A percentile compares a stretch with the other conserved stretches of the same genome.
Conservation (phyloP, 225 moss, liverwort and hornwort species). For the Physcomitrellopsis africana region DNA sequence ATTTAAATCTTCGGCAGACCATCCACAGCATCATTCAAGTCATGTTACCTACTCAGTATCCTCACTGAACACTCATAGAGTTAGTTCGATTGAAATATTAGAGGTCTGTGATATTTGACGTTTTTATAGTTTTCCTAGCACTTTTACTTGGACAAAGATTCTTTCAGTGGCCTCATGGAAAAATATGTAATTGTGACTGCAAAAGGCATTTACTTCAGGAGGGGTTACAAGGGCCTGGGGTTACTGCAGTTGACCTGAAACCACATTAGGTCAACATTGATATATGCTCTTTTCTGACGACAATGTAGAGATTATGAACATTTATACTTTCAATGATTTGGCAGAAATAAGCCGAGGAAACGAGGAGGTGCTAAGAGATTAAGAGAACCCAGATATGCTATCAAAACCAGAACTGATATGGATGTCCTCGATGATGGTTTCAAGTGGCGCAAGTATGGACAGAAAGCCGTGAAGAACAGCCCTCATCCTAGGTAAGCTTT, state of each 20-base stretch:
- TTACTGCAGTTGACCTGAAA: background rate
- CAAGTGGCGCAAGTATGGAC: slow-evolving; percentile 71
- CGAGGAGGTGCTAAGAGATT: slow-evolving; percentile 61
- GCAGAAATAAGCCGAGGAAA: slow-evolving; percentile 60
- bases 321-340: slow-evolving; percentile 17
- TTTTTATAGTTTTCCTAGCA: too few species aligned
- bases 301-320: background rate
- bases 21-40: slow-evolving; percentile 23
- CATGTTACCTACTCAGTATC: slow-evolving; percentile 32
- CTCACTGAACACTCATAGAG: slow-evolving; percentile 33
- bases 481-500: slow-evolving; percentile 57
- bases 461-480: slow-evolving; percentile 68
- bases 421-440: slow-evolving; percentile 68
- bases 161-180: too few species aligned
- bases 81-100: slow-evolving; percentile 25
- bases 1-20: slow-evolving; percentile 30
- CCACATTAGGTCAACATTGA: background rate
- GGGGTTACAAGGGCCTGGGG: background rate
- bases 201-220: too few species aligned
- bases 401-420: slow-evolving; percentile 64
- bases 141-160: too few species aligned
- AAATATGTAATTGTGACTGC: too few species aligned
- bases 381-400: slow-evolving; percentile 62
- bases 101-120: too few species aligned
- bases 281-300: background rate